Conservation (phyloP, 192 early-diverging fungal genomes). For the Entomortierella parvispora region DNA sequence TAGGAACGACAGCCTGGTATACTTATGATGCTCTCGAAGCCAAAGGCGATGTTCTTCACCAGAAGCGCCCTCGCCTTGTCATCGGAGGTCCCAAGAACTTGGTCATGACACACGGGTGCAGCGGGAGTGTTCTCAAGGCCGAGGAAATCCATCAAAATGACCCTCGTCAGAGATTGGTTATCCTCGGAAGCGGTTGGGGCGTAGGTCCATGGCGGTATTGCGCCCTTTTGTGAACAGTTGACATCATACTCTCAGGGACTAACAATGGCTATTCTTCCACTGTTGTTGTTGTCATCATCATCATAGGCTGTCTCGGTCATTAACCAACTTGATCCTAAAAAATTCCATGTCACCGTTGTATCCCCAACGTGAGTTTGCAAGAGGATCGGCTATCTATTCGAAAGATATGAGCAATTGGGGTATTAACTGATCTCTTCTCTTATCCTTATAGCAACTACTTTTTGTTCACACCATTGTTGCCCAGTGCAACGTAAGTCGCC, state of each 20-base stretch:
- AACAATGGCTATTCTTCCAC: background rate
- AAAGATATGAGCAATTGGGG: background rate
- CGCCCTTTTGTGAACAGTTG: background rate
- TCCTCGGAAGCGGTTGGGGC: constrained; percentile 67
- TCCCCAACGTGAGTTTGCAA: constrained; percentile 49
- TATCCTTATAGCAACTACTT: constrained; percentile 60
- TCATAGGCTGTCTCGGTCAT: constrained; percentile 56
- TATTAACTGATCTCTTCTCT: background rate
- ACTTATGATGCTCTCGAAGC: constrained; percentile 14
- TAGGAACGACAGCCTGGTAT: constrained; percentile 12
- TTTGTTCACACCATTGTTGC: constrained; percentile 63
- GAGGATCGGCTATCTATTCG: background rate
- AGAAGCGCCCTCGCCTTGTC: constrained; percentile 20
- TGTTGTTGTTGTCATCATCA: background rate
- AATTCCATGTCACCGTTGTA: constrained; percentile 65
- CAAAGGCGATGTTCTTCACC: constrained; percentile 25
- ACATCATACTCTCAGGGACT: background rate
- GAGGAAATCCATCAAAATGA: constrained; percentile 52
- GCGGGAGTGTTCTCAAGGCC: constrained; percentile 43
- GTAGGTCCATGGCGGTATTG: constrained; percentile 29
- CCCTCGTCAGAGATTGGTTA: constrained; percentile 59
- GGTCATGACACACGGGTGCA: constrained; percentile 51
- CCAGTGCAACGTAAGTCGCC: constrained; percentile 57
- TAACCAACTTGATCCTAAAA: constrained; percentile 60
- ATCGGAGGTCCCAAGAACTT: constrained; percentile 60